Evolutionary conservation across 805 yeast species (phyloP), one percentile per base, ranked within the genome.

Genomic region (Teunomyces aglyptinius): DNA sequence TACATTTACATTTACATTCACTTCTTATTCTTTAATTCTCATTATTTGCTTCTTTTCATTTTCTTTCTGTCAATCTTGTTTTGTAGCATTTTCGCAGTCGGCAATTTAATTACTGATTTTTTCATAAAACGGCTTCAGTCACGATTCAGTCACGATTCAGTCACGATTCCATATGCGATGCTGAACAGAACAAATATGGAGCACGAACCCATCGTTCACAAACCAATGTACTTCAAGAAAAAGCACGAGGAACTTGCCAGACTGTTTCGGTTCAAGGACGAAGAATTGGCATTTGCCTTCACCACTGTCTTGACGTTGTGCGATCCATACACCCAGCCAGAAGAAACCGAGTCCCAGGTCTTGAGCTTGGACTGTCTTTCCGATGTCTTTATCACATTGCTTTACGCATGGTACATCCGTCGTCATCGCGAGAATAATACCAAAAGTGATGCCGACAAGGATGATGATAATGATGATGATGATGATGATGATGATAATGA

Each of bases 261-360:
- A 7, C 6, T 38, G 5, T n/a, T 41, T 7, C 34, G 8, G 4
- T 12, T 36, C 8, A 10, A 35, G n/a, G 45, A 46, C 24, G 47
- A 39, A 24, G 33, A 16, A 19, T n/a, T 38, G 29, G 13, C 18
- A 3, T 52, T 38, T 36, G 35, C 51, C 33, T 49, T 47, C 45
- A 18, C 46, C 20, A 42, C 51, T 3, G 39, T 26, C 15, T 59
- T 62, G 13, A 58, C 58, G 16, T 47, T 61, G 11, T 61, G 75
- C 45, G 91, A 86, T 59, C 89, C 90, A 2, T 69, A 76, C 54
- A 82, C 90, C 1, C 89, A 84, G 54, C 90, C 94, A 0, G 74
- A 76, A 22, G 86, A 83, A 34, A 74, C 73, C 19, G 85, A 81
- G 46, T 61, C 66, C 10, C 65, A 70, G 45, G 66, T 82, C 1